These are phyloP conservation scores for Botrytis squamosa DNA, from an alignment of 2,329 filamentous ascomycete species.

Conservation along the genomic window DNA sequence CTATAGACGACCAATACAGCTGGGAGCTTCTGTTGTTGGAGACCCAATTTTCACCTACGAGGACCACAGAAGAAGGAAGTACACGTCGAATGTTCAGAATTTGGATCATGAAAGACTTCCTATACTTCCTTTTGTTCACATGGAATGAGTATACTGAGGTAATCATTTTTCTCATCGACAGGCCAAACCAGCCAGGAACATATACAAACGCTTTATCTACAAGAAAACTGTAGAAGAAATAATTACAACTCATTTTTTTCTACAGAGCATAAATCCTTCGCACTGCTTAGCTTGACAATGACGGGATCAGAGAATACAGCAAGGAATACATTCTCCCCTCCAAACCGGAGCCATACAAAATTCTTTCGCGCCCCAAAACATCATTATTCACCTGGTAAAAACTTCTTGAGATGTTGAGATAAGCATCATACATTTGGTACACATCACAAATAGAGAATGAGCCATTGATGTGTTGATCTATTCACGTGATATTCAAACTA, in stretches of 20 bases:
- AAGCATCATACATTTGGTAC: neutral
- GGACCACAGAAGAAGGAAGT: conserved; percentile 4
- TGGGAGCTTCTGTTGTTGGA: conserved; percentile 23
- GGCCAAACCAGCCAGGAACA: neutral
- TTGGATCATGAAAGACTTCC: neutral
- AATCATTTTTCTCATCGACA: neutral
- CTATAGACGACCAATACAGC: conserved; percentile 37
- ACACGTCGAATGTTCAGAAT: neutral
- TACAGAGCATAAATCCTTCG: neutral
- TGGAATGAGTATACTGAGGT: neutral
- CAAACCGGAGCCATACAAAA: neutral
- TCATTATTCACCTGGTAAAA: too few species aligned
- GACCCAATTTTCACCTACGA: conserved; percentile 20
- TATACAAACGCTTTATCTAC: neutral
- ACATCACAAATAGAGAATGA: neutral
- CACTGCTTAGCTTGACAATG: neutral
- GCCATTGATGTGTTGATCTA: neutral
- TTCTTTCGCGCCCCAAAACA: neutral
- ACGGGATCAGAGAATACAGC: neutral
- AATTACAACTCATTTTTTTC: neutral
- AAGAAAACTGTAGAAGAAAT: neutral
- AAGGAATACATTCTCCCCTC: neutral
- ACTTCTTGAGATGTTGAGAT: neutral
- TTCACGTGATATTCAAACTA: conserved; percentile 12
- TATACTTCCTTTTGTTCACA: neutral